Percentiles rank a stretch among this genome's conserved stretches.
Conservation (phyloP, 75 land plant genomes). For the Sequoiadendron giganteum region DNA sequence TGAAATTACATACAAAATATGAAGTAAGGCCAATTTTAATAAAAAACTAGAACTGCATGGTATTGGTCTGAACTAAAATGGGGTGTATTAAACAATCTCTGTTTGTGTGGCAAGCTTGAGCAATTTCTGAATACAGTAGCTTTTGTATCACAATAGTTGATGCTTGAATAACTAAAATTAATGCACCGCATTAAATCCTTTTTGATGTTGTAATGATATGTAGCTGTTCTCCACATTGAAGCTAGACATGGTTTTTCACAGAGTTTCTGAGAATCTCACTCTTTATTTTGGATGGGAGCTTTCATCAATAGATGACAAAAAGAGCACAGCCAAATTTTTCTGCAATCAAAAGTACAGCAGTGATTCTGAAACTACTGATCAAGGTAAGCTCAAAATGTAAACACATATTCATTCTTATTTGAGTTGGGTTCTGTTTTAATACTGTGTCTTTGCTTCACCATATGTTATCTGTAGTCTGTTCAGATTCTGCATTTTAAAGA, state of each 20-base stretch:
- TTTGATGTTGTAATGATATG: not conserved
- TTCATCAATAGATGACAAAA: constrained; percentile 19
- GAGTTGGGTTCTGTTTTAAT: not conserved
- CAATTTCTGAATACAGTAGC: not conserved
- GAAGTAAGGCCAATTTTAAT: not conserved
- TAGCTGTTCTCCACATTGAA: not conserved
- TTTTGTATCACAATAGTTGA: not conserved
- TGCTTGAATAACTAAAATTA: not conserved
- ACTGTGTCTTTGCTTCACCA: not conserved
- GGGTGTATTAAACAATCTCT: not conserved
- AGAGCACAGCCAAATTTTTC: constrained; percentile 24
- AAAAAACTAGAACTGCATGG: not conserved
- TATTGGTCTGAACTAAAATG: not conserved
- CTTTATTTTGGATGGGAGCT: constrained; percentile 34
- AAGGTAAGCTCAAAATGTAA: constrained; percentile 3
- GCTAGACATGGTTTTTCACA: constrained; percentile 1
- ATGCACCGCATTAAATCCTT: not conserved
- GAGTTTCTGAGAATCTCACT: constrained; percentile 11
- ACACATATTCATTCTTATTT: not conserved
- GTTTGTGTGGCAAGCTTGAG: not conserved
- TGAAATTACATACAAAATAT: not conserved
- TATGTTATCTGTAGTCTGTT: not conserved
- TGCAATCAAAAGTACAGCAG: constrained; percentile 14
- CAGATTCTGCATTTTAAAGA: not conserved
- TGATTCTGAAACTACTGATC: not conserved